Percentiles rank a stretch among this genome's conserved stretches.
Conservation (phyloP, 768 basidiomycete species). For the Gloeopeniophorella convolvens region DNA sequence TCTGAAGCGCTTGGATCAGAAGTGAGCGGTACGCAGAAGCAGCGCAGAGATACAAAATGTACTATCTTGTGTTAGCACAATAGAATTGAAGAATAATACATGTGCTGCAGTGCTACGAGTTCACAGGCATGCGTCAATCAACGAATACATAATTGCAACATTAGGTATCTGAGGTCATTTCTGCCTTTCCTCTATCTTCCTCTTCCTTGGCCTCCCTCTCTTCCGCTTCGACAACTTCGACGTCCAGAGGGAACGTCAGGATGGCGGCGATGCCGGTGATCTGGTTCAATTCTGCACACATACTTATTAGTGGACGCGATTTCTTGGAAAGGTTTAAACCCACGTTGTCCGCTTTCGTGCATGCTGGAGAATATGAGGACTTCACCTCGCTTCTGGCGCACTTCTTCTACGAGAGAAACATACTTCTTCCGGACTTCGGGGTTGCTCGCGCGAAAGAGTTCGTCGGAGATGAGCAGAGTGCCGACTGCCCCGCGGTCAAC, state of each 20-base stretch:
- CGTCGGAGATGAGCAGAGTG: conserved; percentile 90
- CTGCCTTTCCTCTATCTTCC: conserved; percentile 25
- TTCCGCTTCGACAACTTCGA: conserved; percentile 93
- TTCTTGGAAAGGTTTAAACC: conserved; percentile 28
- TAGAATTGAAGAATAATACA: not conserved
- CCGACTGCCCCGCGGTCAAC: conserved; percentile 92
- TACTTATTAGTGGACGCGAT: not conserved
- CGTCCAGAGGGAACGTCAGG: conserved; percentile 89
- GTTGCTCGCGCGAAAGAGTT: conserved; percentile 85
- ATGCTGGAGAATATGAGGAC: conserved; percentile 98
- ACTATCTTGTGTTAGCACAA: not conserved
- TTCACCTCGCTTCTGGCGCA: conserved; percentile 84
- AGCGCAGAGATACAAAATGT: not conserved
- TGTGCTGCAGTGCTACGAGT: not conserved
- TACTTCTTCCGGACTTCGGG: conserved; percentile 73
- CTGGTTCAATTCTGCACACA: conserved; percentile 79
- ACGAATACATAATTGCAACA: not conserved
- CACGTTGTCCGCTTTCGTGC: conserved; percentile 99
- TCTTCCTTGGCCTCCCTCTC: conserved; percentile 66
- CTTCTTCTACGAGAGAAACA: conserved; percentile 82
- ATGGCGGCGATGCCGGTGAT: conserved; percentile 94
- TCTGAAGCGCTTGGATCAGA: conserved; percentile 33
- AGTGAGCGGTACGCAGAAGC: too few species aligned
- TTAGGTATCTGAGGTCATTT: not conserved
- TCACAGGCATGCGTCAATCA: not conserved